Base-by-base conservation (phyloP, 345 rosid genomes). In the Brassica rapa region DNA sequence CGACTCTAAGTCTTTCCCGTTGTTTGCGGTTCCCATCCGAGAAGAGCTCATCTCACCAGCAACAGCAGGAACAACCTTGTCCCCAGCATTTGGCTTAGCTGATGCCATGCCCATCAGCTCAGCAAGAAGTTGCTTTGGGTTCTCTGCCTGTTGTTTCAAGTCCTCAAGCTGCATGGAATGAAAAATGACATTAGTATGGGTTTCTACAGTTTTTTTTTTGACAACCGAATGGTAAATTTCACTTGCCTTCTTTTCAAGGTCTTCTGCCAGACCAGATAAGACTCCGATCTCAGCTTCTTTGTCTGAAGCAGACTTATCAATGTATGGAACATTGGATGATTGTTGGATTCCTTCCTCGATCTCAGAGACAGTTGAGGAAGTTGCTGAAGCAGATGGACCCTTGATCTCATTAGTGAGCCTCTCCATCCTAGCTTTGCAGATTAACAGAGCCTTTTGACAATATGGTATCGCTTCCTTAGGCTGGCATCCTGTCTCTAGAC, bases 171-270 rank as follows among this genome's bases (percentile, higher is more conserved):
- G 87, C 85, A 85, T 19, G 16, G 86, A 71, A 75, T 49, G 39
- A 56, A 77, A 25, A 2, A 6, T 49, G 8, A 29, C 7, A 65
- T 70, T 65, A 75, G 59, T 23, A 24, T 74, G 39, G 0, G 46
- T n/a, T 29, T 39, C 41, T 39, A 3, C 8, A 51, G 15, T 9
- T 30, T 4, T 30, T 35, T 3, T 1, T 62, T 2, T 62, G 1
- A 14, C 23, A 25, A 57, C 3, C 10, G 7, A 25, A 60, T 59
- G 24, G 1, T 46, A 66, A 33, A 32, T 8, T 4, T 30, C 12
- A 66, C 85, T 85, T 84, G 70, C 99, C 97, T 91, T 93, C 90
- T 91, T 95, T 71, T 93, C 97, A 53, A 95, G 87, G 56, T 95
- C 99, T 5, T 83, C 93, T 0, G 88, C 82, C 55, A 93, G 87